Evolutionary conservation across 768 basidiomycete genomes (phyloP), one percentile per base, ranked within the genome.

Genomic region (Lepiota venenata): DNA sequence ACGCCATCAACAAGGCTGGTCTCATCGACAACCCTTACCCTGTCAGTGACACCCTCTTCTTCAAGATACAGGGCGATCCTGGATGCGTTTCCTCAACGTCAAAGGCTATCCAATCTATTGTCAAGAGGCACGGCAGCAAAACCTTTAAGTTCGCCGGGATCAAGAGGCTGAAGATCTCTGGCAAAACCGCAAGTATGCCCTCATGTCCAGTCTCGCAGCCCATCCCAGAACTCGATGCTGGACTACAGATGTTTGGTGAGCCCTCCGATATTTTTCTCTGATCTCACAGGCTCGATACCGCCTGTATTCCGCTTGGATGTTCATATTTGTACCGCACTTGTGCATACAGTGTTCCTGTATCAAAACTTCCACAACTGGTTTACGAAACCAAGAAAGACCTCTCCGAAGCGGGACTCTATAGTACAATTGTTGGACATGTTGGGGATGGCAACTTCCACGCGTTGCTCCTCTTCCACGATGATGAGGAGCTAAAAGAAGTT

Each of bases 211-310:
- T 20, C 60, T 93, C 57, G 82, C 81, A 3, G 73, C 83, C 2
- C 64, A 81, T 48, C 86, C 87, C 12, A 89, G 82, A 9, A 70
- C 74, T 15, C 81, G 80, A 39, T 83, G 82, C 56, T 94, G 91
- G 92, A 88, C 85, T 20, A 96, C 93, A 0, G 93, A 94, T 67
- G 93, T 94, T 25, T 95, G 93, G 91, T 91, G 68, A 55, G 73
- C 66, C 16, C 3, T 10, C 11, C 25, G 3, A 37, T 21, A 14
- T 7, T 18, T 21, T 29, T 14, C 20, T 21, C 14, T 16, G 12
- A 10, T 32, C 8, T 32, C 32, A 32, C 32, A 25, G 32, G 10
- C 10, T 32, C 3, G 4, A 32, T 4, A 8, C 32, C 8, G 9
- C 8, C 25, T 32, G 12, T 49, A 53, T 42, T 10, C 21, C 2